Conservation (phyloP, 129 eudicot genomes). For the Kitagawia praeruptora region DNA sequence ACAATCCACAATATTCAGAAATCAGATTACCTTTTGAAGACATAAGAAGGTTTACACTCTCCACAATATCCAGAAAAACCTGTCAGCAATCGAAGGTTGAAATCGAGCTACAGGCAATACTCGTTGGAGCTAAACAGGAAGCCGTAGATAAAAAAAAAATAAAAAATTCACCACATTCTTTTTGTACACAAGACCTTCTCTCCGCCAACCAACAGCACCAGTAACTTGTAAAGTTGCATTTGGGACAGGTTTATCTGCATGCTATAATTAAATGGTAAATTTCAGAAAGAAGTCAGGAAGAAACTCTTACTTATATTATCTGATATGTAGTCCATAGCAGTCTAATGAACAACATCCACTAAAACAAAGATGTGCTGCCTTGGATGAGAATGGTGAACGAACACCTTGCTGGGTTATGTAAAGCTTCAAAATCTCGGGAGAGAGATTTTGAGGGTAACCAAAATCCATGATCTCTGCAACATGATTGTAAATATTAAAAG, state of each 20-base stretch:
- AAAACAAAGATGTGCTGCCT: conserved; percentile 38
- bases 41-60: conserved; percentile 97
- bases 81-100: conserved; percentile 15
- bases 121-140: conserved; percentile 5
- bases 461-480: conserved; percentile 96
- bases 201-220: conserved; percentile 99
- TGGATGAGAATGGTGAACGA: conserved; percentile 94
- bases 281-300: conserved; percentile 9
- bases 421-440: conserved; percentile 91
- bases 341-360: not conserved
- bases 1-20: not conserved
- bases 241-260: conserved; percentile 87
- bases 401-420: conserved; percentile 98
- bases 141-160: not conserved
- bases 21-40: conserved; percentile 89
- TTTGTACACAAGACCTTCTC: conserved; percentile 93
- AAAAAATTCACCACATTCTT: conserved; percentile 65
- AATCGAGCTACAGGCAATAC: not conserved
- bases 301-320: too few relatives aligned
- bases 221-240: conserved; percentile 98
- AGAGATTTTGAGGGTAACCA: conserved; percentile 98
- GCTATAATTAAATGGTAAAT: conserved; percentile 22
- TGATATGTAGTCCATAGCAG: not conserved
- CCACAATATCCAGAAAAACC: conserved; percentile 96
- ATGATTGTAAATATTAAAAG: not conserved